Conservation (phyloP, 2,329 filamentous ascomycete species). For the Microcyclosporella mali region DNA sequence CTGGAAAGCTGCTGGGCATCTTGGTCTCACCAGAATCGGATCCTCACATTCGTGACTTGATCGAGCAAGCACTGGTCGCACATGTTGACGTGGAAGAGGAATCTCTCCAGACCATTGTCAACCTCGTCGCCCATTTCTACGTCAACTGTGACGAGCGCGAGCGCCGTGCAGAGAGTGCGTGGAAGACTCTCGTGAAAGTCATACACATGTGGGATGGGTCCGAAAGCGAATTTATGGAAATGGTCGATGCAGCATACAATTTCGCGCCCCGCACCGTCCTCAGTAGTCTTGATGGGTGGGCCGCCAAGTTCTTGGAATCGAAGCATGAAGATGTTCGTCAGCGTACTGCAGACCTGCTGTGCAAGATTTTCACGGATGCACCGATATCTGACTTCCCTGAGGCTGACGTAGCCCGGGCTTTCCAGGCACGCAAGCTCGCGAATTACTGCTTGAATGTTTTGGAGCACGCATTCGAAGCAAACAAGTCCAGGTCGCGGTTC, state of each 20-base stretch:
- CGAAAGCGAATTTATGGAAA: slow-evolving; percentile 14
- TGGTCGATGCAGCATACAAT: slow-evolving; percentile 9
- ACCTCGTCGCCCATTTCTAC: slow-evolving; percentile 18
- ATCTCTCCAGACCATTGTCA: slow-evolving; percentile 13
- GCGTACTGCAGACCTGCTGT: background rate
- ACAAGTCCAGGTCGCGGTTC: background rate
- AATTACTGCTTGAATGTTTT: background rate
- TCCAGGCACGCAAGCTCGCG: background rate
- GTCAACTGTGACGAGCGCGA: slow-evolving; percentile 1
- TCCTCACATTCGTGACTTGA: background rate
- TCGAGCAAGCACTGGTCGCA: slow-evolving; percentile 7
- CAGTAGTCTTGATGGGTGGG: slow-evolving; percentile 10
- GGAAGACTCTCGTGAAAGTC: slow-evolving; percentile 6
- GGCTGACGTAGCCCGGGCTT: background rate
- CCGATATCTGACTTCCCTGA: background rate
- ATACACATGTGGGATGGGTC: slow-evolving; percentile 13
- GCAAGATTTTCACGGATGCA: background rate
- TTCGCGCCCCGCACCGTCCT: slow-evolving; percentile 8
- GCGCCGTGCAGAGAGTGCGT: slow-evolving; percentile 2
- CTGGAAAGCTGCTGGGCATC: slow-evolving; percentile 17
- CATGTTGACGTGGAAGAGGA: slow-evolving; percentile 20
- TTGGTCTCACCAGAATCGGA: slow-evolving; percentile 5
- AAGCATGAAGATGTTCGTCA: background rate
- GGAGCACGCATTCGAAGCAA: background rate
- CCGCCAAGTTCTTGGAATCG: slow-evolving; percentile 2